Conservation (phyloP, 2,329 filamentous ascomycete species). For the Trichoderma semiorbis region DNA sequence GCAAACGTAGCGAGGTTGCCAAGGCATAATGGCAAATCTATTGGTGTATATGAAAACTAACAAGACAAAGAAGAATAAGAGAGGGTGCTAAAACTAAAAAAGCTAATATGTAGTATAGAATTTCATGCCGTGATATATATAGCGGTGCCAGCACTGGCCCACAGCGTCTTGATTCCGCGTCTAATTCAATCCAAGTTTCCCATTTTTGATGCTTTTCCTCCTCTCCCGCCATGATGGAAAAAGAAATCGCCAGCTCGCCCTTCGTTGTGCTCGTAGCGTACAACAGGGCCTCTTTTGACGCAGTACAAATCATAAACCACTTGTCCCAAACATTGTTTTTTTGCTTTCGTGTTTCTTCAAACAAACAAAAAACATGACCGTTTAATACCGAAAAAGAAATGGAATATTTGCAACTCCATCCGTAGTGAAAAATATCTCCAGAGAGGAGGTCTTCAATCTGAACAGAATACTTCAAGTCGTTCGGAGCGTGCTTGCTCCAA, state of each 20-base stretch:
- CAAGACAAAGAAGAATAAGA: background rate
- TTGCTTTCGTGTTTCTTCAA: background rate
- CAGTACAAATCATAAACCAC: constrained; percentile 32
- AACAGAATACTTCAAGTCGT: constrained; percentile 69
- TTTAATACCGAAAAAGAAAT: background rate
- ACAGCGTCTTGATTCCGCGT: background rate
- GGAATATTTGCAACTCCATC: background rate
- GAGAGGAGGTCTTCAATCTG: background rate
- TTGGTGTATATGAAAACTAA: background rate
- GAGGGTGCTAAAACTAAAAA: background rate
- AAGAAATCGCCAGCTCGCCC: background rate
- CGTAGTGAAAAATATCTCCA: background rate
- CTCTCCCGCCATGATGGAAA: constrained; percentile 1
- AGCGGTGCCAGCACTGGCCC: background rate
- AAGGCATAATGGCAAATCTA: constrained; percentile 6
- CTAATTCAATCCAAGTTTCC: constrained; percentile 2
- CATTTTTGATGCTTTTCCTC: constrained; percentile 5
- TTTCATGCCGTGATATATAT: background rate
- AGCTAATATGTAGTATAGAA: constrained; percentile 6
- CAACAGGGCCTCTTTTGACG: background rate
- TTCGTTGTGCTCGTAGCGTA: constrained; percentile 9
- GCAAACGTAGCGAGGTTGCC: background rate
- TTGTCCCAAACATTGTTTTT: background rate
- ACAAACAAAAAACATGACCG: background rate
- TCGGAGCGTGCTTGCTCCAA: constrained; percentile 42